Conservation (phyloP, 768 basidiomycete genomes). For the Kondoa malvinella region DNA sequence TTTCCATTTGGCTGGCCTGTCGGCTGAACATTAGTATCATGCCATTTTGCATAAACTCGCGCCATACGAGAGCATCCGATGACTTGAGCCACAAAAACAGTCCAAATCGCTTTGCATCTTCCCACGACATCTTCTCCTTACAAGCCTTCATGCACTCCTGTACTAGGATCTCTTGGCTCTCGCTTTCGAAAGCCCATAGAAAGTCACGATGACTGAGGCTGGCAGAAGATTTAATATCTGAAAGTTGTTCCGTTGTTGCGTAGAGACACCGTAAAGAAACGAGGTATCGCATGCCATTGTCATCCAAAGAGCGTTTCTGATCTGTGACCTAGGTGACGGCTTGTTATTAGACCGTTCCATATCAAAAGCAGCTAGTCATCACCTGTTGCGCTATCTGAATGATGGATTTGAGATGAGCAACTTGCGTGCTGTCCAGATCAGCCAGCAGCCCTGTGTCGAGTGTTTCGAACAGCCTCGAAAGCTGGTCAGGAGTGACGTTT, state of each 20-base stretch:
- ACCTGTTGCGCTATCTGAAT: no score
- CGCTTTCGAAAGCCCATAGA: constrained; percentile 92
- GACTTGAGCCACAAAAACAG: constrained; percentile 76
- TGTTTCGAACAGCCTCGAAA: neutral
- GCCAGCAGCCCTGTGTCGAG: neutral
- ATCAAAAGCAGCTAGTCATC: neutral
- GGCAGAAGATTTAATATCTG: no score
- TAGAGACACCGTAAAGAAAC: constrained; percentile 31
- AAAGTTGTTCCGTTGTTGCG: no score
- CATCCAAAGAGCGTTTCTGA: constrained; percentile 72
- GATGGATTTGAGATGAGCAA: no score
- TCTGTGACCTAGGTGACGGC: constrained; percentile 51
- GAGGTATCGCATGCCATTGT: constrained; percentile 81
- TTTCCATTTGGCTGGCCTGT: constrained; percentile 65
- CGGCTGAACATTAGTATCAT: neutral
- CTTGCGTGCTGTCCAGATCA: neutral
- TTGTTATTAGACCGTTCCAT: neutral
- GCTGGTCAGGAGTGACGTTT: no score
- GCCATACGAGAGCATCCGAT: constrained; percentile 57
- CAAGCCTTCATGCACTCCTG: constrained; percentile 42
- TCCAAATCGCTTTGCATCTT: constrained; percentile 69
- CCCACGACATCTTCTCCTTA: constrained; percentile 73
- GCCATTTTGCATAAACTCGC: neutral
- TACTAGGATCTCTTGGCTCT: constrained; percentile 72
- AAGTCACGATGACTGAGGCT: constrained; percentile 82